Evolutionary conservation across 371 early-diverging fungal species (phyloP), one percentile per base, ranked within the genome.

Genomic region (Capillidium heterosporum): DNA sequence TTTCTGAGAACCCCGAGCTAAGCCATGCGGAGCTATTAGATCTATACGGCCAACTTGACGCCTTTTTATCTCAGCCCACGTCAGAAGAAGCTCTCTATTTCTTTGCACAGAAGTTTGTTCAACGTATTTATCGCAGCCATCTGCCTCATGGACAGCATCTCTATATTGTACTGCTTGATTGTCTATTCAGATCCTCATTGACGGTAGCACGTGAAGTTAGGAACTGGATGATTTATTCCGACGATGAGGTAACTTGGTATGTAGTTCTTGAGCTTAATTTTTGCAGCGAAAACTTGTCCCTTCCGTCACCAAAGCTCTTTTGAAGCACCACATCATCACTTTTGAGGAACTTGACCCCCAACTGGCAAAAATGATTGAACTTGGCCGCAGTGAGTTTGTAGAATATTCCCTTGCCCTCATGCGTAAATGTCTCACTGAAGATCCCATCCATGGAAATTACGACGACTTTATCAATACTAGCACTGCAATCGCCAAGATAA

Each of bases 191-290:
- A 51, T 62, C 78, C 27, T 87, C 91, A 0, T 74, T 74, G 55
- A 75, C 77, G 28, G 84, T 87, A 0, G 79, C 76, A 24, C 78
- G 81, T 44, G 89, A 94, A 65, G 85, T 96, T 39, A 81, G 75
- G 1, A 73, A 78, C 24, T 96, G 95, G 96, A 66, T 98, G 15
- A 75, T 90, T n/a, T 92, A 87, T 67, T 78, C 87, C 1, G 90
- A 91, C 42, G 95, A 95, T 61, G 94, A 92, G 61, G 72, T 71
- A 43, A 21, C 59, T 46, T 1, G 46, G 13, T 15, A 29, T 56
- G 13, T 35, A 23, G 24, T 21, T 40, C 42, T 59, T 47, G 57
- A 1, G 31, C 27, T 44, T 7, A 39, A 24, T n/a, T n/a, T n/a
- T n/a, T 17, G 21, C 61, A 72, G 66, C 85, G 91, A 63, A 91